Base-by-base conservation (phyloP, 345 rosid species). In the Cardiospermum halicacabum region DNA sequence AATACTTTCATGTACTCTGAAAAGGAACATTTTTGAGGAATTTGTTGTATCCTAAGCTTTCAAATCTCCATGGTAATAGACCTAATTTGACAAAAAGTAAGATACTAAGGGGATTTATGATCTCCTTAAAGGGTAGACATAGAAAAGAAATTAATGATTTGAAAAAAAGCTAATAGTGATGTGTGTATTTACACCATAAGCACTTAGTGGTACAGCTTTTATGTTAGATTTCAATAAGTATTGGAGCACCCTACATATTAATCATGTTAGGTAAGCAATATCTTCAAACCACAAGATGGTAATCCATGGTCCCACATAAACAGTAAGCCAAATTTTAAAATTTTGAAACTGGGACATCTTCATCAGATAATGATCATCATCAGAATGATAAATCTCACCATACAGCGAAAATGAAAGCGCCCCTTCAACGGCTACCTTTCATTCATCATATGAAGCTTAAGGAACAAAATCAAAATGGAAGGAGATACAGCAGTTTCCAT, bases 391-490 rank as follows among this genome's bases (percentile, higher is more conserved):
- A 56, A 59, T 37, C 30, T 39, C 68, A 53, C 68, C 68, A 37
- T 53, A 53, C 27, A 25, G 73, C 55, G 66, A 30, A 66, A 69
- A 63, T 77, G 96, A 89, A 89, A 87, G 74, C 79, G 62, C 66
- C 90, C 54, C 62, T 72, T 54, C 90, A 89, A 82, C 87, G 56
- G 77, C 84, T 60, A 81, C 68, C 63, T 69, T 53, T 66, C 69
- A 64, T 25, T 30, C 53, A 65, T n/a, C 54, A 50, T n/a, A 53
- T 11, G 62, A 78, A 65, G 66, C 60, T 57, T 31, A 58, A 54
- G 28, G 16, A 26, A 56, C 61, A 43, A 68, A 69, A 65, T 53
- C 65, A 58, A 76, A 58, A 58, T 61, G 66, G 67, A 72, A 72
- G 80, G 71, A 72, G 60, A 62, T 50, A 48, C 37, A 1, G 63